Conservation (phyloP, 2,329 filamentous ascomycete genomes). For the Cladosporium sp. region DNA sequence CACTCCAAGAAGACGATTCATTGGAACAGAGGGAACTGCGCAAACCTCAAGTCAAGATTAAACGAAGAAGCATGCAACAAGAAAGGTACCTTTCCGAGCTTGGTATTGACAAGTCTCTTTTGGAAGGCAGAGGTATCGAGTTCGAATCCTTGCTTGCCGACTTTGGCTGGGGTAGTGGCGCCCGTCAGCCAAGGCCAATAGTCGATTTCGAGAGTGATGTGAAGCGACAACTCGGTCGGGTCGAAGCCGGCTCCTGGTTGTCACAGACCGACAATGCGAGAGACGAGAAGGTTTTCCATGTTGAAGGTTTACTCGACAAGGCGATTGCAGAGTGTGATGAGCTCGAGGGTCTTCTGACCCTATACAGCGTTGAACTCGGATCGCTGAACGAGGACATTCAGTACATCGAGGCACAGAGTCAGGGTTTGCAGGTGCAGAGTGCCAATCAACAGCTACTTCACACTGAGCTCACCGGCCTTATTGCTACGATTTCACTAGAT, state of each 20-base stretch:
- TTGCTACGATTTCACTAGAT: conserved; percentile 87
- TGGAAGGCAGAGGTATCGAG: conserved; percentile 71
- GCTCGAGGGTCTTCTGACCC: conserved; percentile 84
- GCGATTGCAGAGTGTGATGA: conserved; percentile 96
- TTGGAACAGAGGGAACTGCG: conserved; percentile 25
- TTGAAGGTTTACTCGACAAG: conserved; percentile 79
- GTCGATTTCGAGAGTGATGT: conserved; percentile 78
- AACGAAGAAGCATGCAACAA: conserved; percentile 66
- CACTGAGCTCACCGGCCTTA: conserved; percentile 79
- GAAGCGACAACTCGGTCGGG: conserved; percentile 80
- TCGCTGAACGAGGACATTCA: conserved; percentile 93
- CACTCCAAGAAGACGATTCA: conserved; percentile 13
- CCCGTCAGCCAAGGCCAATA: conserved; percentile 68
- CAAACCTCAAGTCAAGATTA: conserved; percentile 33
- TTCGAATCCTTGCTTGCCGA: conserved; percentile 80
- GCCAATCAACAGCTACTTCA: conserved; percentile 94
- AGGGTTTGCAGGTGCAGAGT: conserved; percentile 93
- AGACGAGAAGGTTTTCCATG: conserved; percentile 81
- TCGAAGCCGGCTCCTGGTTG: conserved; percentile 90
- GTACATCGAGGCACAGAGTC: conserved; percentile 94
- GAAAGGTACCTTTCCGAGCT: conserved; percentile 71
- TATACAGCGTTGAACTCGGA: conserved; percentile 91
- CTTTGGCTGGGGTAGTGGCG: conserved; percentile 80
- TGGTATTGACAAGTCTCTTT: conserved; percentile 69
- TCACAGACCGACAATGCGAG: conserved; percentile 70